These are phyloP conservation scores for Trichomonas vaginalis DNA, from an alignment of 208 protist genomes.

Conservation along the genomic window DNA sequence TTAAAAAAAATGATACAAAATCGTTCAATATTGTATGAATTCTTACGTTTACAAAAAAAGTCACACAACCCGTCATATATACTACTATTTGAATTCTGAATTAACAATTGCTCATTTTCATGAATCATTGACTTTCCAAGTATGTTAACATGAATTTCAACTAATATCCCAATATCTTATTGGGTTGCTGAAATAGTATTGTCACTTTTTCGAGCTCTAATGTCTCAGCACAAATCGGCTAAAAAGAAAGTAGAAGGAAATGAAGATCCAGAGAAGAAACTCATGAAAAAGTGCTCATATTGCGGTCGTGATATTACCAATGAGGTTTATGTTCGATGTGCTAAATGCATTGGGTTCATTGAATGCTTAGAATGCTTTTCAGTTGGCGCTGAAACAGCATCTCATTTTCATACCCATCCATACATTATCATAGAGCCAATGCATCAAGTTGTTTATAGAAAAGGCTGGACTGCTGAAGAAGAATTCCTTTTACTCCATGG, in stretches of 20 bases:
- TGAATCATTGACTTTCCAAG: too few relatives aligned
- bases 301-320: not conserved
- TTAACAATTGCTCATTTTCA: too few relatives aligned
- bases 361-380: constrained; percentile 5
- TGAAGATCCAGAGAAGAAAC: not conserved
- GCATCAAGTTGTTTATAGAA: not conserved
- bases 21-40: too few relatives aligned
- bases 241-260: not conserved
- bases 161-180: too few relatives aligned
- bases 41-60: too few relatives aligned
- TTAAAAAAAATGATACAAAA: too few relatives aligned
- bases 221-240: not conserved
- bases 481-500: not conserved
- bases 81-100: too few relatives aligned
- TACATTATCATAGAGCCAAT: not conserved
- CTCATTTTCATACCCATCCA: not conserved
- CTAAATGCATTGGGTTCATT: not conserved
- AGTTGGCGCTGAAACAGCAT: not conserved
- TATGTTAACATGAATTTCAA: too few relatives aligned
- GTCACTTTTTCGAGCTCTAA: too few relatives aligned
- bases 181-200: too few relatives aligned
- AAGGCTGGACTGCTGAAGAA: constrained; percentile 6
- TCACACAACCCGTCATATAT: too few relatives aligned
- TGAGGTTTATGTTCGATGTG: not conserved
- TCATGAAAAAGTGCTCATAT: not conserved